Percentiles rank a stretch among this genome's conserved stretches.
Conservation (phyloP, 108 stramenopile genomes). For the Cyclotella choctawhatcheeana region DNA sequence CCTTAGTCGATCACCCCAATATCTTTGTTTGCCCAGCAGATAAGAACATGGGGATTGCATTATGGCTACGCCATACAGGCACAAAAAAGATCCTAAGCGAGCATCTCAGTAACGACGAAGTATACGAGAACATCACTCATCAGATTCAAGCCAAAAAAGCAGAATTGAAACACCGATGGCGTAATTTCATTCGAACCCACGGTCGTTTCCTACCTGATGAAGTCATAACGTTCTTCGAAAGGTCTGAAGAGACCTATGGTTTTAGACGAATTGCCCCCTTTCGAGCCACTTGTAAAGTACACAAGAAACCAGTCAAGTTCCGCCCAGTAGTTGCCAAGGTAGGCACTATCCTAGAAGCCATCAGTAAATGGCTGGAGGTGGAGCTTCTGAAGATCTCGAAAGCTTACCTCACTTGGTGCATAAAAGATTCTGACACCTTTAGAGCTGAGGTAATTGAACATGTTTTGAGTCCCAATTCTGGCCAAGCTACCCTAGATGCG, state of each 20-base stretch:
- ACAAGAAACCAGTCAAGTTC: slow-evolving; percentile 8
- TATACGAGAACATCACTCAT: slow-evolving; percentile 4
- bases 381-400: background rate
- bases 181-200: background rate
- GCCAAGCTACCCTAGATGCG: background rate
- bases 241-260: background rate
- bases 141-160: background rate
- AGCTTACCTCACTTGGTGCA: background rate
- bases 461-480: background rate
- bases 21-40: background rate
- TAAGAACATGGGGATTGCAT: slow-evolving; percentile 10
- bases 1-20: background rate
- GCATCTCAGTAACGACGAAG: slow-evolving; percentile 3
- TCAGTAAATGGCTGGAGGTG: slow-evolving; percentile 11
- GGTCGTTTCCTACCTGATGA: background rate
- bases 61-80: background rate
- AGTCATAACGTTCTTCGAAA: background rate
- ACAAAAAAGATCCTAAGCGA: background rate
- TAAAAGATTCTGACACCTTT: background rate
- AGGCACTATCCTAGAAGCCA: background rate
- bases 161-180: background rate
- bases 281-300: slow-evolving; percentile 10
- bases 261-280: background rate
- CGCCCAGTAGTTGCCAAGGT: slow-evolving; percentile 1
- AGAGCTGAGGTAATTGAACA: background rate